phyloP scores from a whole-genome alignment of 768 basidiomycete genomes.

The Pisolithus microcarpus region DNA sequence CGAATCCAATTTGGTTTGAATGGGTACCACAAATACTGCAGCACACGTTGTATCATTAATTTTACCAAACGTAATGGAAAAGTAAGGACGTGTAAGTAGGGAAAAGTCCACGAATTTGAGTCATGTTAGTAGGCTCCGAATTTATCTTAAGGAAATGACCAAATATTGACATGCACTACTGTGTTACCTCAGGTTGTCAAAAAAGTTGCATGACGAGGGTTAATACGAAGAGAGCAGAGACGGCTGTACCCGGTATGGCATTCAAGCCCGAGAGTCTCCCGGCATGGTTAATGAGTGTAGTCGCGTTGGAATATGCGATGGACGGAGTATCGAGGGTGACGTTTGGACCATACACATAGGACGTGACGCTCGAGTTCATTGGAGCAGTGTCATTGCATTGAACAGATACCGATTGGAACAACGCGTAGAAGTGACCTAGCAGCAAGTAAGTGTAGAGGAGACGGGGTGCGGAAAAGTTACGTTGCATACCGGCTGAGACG shows the following conservation, averaged over 20 bases:
- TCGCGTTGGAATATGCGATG: conserved; percentile 52
- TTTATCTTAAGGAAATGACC: too few species aligned
- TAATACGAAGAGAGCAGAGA: conserved; percentile 8
- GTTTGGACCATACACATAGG: conserved; percentile 60
- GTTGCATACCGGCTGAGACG: conserved; percentile 44
- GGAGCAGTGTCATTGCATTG: conserved; percentile 49
- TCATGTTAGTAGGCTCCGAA: too few species aligned
- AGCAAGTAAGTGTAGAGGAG: neutral
- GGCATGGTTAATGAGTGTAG: conserved; percentile 43
- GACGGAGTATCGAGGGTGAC: conserved; percentile 44
- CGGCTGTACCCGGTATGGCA: conserved; percentile 8
- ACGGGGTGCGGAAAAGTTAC: neutral
- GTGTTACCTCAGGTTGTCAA: too few species aligned
- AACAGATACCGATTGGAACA: conserved; percentile 55
- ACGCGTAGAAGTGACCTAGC: conserved; percentile 63
- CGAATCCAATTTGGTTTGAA: conserved; percentile 1
- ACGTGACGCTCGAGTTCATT: conserved; percentile 42
- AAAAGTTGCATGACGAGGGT: conserved; percentile 3
- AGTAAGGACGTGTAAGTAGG: too few species aligned
- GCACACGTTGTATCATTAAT: too few species aligned
- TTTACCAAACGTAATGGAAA: too few species aligned
- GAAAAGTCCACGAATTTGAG: too few species aligned
- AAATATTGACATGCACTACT: too few species aligned
- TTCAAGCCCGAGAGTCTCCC: conserved; percentile 5
- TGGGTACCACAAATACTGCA: neutral